Conservation (phyloP, 345 rosid species). For the Barbarea vulgaris region DNA sequence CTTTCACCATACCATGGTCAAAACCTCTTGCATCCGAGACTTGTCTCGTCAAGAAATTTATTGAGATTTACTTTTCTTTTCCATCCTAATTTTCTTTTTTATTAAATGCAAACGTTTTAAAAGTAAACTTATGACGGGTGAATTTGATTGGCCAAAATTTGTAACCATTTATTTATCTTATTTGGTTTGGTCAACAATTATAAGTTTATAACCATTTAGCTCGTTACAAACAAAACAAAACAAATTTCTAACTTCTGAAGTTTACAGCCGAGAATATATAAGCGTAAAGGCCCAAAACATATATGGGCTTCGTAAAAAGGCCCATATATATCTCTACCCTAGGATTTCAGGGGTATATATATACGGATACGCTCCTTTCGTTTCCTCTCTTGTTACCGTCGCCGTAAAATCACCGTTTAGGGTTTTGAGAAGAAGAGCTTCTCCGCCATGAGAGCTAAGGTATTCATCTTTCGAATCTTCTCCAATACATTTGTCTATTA, state of each 20-base stretch:
- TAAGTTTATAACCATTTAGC: not conserved
- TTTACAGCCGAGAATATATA: not conserved
- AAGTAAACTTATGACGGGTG: not conserved
- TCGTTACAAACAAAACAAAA: not conserved
- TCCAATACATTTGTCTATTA: not conserved
- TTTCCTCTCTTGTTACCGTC: conserved; percentile 25
- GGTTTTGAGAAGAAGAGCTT: conserved; percentile 24
- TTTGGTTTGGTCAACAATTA: too few species aligned
- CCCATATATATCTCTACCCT: not conserved
- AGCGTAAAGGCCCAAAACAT: not conserved
- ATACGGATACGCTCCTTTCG: not conserved
- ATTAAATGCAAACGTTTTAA: not conserved
- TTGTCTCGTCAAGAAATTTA: not conserved
- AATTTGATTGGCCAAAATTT: not conserved
- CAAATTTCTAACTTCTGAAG: not conserved
- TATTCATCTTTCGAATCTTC: not conserved
- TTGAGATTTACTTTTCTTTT: not conserved
- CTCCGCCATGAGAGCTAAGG: conserved; percentile 88
- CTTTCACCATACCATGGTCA: not conserved
- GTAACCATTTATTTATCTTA: not conserved
- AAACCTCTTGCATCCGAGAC: not conserved
- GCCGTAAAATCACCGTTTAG: conserved; percentile 10
- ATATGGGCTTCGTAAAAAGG: conserved; percentile 9
- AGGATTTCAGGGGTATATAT: conserved; percentile 37
- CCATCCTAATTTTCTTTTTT: not conserved